Conservation (phyloP, 768 basidiomycete species). For the Tylopilus rubrobrunneus region DNA sequence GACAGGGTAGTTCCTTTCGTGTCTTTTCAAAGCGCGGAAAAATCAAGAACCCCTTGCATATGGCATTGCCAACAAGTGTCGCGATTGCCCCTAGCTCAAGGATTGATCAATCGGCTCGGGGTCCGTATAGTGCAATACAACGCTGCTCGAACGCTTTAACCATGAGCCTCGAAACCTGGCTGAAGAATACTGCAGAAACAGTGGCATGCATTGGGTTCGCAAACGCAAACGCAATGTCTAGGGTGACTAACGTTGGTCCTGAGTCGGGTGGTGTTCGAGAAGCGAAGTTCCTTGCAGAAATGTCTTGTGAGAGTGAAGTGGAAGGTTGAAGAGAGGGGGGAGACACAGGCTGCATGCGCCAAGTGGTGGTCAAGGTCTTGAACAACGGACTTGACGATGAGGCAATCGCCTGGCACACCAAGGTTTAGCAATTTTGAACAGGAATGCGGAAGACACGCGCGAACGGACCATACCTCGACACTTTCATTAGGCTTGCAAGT, state of each 20-base stretch:
- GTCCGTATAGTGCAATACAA: conserved; percentile 70
- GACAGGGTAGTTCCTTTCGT: neutral
- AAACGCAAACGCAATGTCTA: conserved; percentile 85
- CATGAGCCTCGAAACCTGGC: conserved; percentile 84
- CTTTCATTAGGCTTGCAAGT: conserved; percentile 72
- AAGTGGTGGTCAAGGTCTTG: conserved; percentile 64
- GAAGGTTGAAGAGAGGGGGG: conserved; percentile 39
- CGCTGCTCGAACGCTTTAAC: conserved; percentile 89
- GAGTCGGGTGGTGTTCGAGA: conserved; percentile 12
- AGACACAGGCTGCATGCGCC: conserved; percentile 67
- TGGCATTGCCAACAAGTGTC: neutral
- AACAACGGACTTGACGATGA: conserved; percentile 72
- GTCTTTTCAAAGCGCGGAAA: neutral
- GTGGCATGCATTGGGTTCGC: conserved; percentile 81
- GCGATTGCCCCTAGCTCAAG: neutral
- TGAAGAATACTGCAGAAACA: conserved; percentile 82
- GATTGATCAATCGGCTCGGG: conserved; percentile 22
- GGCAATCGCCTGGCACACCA: conserved; percentile 55
- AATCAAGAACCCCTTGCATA: neutral
- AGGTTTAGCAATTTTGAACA: conserved; percentile 6
- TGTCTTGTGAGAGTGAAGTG: conserved; percentile 7
- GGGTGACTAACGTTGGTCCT: conserved; percentile 73
- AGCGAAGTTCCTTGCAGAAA: neutral
- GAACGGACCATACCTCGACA: conserved; percentile 52
- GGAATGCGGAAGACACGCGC: neutral